Evolutionary conservation across 1,284 basidiomycete species (phyloP).

Genomic region (Tilletiaria anomala): DNA sequence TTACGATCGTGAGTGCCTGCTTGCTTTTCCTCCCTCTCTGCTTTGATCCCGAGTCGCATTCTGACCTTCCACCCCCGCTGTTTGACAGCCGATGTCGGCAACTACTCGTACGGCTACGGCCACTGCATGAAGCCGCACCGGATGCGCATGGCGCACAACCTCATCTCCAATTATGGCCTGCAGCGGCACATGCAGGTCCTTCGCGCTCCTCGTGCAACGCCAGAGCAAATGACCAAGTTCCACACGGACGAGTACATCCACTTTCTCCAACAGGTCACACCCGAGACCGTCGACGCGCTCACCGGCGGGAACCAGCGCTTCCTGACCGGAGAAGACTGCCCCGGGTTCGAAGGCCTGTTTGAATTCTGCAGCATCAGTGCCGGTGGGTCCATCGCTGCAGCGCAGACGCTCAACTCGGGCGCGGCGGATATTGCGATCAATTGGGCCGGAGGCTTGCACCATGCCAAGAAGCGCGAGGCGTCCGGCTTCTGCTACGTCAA

Average conservation of each 20-base stretch:
- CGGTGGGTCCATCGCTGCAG: constrained; percentile 55
- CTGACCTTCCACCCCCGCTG: too few species aligned
- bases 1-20: too few species aligned
- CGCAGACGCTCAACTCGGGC: constrained; percentile 64
- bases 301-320: constrained; percentile 45
- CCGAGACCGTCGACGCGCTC: constrained; percentile 45
- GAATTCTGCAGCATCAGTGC: constrained; percentile 95
- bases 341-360: constrained; percentile 86
- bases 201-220: constrained; percentile 62
- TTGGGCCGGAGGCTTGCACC: constrained; percentile 94
- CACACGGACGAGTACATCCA: constrained; percentile 97
- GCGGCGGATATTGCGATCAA: constrained; percentile 84
- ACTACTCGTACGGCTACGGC: constrained; percentile 69
- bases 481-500: constrained; percentile 96
- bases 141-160: constrained; percentile 57
- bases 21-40: too few species aligned
- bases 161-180: constrained; percentile 80
- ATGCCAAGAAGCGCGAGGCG: constrained; percentile 93
- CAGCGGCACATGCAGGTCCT: constrained; percentile 78
- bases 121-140: constrained; percentile 81
- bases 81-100: constrained; percentile 57
- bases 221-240: constrained; percentile 74
- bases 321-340: constrained; percentile 70
- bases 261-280: constrained; percentile 71
- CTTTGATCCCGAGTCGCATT: too few species aligned